phyloP scores from a whole-genome alignment of 352 stramenopile genomes.

The Pythium guiyangense region DNA sequence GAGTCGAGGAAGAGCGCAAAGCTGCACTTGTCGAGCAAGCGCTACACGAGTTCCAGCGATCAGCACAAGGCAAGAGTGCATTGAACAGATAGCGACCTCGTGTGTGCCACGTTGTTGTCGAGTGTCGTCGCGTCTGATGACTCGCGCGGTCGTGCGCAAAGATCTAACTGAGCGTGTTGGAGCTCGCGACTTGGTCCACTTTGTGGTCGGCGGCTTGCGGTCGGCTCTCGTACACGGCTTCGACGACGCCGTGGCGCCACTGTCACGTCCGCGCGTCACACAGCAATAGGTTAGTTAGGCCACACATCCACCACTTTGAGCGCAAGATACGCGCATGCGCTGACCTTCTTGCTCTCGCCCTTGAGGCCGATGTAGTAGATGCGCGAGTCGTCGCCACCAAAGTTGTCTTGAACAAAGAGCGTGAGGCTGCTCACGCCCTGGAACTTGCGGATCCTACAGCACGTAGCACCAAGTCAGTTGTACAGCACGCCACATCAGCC shows the following conservation, averaged over 20 bases:
- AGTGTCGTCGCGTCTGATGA: background rate
- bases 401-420: slow-evolving; percentile 74
- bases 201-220: slow-evolving; percentile 78
- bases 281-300: background rate
- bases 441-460: slow-evolving; percentile 74
- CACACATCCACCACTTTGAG: background rate
- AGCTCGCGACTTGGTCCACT: slow-evolving; percentile 41
- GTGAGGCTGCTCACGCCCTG: slow-evolving; percentile 81
- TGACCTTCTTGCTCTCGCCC: slow-evolving; percentile 82
- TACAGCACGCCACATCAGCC: background rate
- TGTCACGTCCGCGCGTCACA: slow-evolving; percentile 22
- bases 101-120: background rate
- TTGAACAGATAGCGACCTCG: background rate
- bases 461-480: background rate
- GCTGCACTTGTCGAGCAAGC: slow-evolving; percentile 38
- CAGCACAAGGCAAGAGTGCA: slow-evolving; percentile 19
- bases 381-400: slow-evolving; percentile 58
- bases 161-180: slow-evolving; percentile 43
- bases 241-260: slow-evolving; percentile 82
- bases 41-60: slow-evolving; percentile 45
- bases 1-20: slow-evolving; percentile 65
- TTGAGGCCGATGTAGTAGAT: slow-evolving; percentile 89
- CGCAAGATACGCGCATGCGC: background rate
- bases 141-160: no score
- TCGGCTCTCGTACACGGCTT: slow-evolving; percentile 80